These are phyloP conservation scores for Phoma sp. DNA, from an alignment of 2,329 filamentous ascomycete species.

Conservation along the genomic window DNA sequence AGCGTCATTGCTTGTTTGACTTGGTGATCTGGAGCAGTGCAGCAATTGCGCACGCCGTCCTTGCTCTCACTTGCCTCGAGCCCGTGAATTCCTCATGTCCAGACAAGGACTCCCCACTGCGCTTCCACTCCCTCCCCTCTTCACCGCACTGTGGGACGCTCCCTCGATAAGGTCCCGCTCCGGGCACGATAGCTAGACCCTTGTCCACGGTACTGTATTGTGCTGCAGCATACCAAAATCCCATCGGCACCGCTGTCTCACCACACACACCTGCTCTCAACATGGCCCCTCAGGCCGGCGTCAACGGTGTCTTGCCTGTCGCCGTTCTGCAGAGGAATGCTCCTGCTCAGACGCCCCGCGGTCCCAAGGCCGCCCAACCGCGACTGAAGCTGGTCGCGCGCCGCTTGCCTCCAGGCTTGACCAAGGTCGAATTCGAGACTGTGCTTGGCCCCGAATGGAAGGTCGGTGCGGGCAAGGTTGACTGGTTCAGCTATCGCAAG, in stretches of 20 bases:
- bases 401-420: constrained; percentile 84
- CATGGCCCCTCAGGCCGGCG: constrained; percentile 41
- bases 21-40: neutral
- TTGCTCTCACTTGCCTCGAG: neutral
- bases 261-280: neutral
- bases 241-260: neutral
- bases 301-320: constrained; percentile 49
- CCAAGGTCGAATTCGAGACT: constrained; percentile 74
- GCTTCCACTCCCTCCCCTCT: constrained; percentile 9
- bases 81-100: constrained; percentile 7
- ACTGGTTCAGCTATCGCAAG: constrained; percentile 76
- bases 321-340: constrained; percentile 46
- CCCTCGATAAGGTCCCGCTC: constrained; percentile 1
- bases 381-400: constrained; percentile 86
- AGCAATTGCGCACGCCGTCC: constrained; percentile 3
- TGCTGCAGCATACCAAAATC: constrained; percentile 5
- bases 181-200: neutral
- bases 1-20: constrained; percentile 22
- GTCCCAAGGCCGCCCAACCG: constrained; percentile 56
- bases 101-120: too few species aligned
- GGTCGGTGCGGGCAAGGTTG: constrained; percentile 77
- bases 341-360: constrained; percentile 38
- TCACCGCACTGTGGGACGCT: constrained; percentile 1
- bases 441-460: constrained; percentile 83
- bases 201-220: neutral